Evolutionary conservation across 1,284 basidiomycete species (phyloP), one percentile per base, ranked within the genome.

Genomic region (Tilletia caries): DNA sequence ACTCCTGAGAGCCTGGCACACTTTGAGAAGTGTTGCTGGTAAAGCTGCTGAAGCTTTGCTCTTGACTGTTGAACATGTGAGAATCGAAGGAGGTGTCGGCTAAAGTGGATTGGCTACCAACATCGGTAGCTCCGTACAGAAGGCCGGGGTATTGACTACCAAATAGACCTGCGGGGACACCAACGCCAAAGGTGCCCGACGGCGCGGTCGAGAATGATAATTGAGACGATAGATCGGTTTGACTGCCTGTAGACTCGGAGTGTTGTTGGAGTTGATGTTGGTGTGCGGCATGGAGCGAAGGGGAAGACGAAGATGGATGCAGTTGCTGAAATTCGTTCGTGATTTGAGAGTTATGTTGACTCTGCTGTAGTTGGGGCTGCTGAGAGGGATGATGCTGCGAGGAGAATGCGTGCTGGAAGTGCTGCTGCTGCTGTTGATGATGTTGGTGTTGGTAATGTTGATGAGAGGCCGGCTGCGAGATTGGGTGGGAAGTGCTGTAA

Each of bases 31-130:
- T 60, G 12, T 32, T 27, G 29, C 23, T 60, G 8, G 54, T 60
- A 13, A 60, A 20, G 32, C 54, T 60, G 54, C 54, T 60, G 32
- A 60, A 60, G 54, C 54, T 60, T 20, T 60, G 54, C 32, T 60
- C 54, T 60, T 60, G 54, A 20, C 54, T 60, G 29, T 60, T 60
- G 54, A 60, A 29, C 54, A 60, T 29, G 54, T 27, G 15, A 25
- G 54, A 60, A 8, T 60, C 54, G 32, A 60, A 32, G 54, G 54
- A 60, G 5, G 54, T 60, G 32, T 60, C 54, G 10, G 54, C 54
- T 8, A 60, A 20, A 25, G 54, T 60, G 13, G 54, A 60, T 32
- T 60, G 54, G 54, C 54, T 60, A 18, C 54, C 32, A 8, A 3
- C 8, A 5, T 6, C 25, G 20, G 29, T 18, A 18, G 54, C 54